These are phyloP conservation scores for Sugiyamaella novakii DNA, from an alignment of 1,139 yeast genomes.

Conservation along the genomic window DNA sequence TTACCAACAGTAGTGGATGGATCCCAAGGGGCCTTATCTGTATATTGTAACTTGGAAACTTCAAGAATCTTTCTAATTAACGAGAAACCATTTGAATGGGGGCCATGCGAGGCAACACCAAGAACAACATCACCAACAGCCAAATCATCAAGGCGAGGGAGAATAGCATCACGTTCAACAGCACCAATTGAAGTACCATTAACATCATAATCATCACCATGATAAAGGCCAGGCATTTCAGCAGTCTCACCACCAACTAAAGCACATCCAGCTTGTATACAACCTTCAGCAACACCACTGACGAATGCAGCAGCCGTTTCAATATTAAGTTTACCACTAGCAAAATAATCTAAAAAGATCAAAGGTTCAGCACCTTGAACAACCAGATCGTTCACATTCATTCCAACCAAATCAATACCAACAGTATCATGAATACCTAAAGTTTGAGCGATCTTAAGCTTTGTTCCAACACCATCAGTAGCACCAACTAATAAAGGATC, in stretches of 20 bases:
- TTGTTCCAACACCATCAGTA: conserved; percentile 99
- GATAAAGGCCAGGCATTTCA: conserved; percentile 99
- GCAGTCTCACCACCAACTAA: conserved; percentile 98
- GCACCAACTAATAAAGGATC: conserved; percentile 91
- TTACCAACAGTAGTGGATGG: conserved; percentile 75
- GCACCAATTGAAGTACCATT: conserved; percentile 99
- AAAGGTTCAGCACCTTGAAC: conserved; percentile 99
- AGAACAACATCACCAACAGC: conserved; percentile 75
- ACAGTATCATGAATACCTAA: conserved; percentile 90
- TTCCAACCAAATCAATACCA: conserved; percentile 97
- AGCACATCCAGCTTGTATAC: conserved; percentile 95
- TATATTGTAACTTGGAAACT: conserved; percentile 65
- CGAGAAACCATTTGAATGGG: conserved; percentile 96
- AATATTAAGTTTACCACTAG: conserved; percentile 88
- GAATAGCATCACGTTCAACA: conserved; percentile 72
- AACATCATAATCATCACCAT: conserved; percentile 93
- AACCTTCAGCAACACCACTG: conserved; percentile 94
- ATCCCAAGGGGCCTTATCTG: conserved; percentile 85
- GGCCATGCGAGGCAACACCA: conserved; percentile 88
- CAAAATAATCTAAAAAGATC: conserved; percentile 93
- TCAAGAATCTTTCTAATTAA: conserved; percentile 93
- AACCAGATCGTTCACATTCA: conserved; percentile 96
- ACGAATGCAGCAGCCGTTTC: conserved; percentile 86
- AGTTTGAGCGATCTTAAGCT: conserved; percentile 90
- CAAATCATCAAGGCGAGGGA: conserved; percentile 74